phyloP scores from a whole-genome alignment of 768 basidiomycete species.

The Russula vinacea region DNA sequence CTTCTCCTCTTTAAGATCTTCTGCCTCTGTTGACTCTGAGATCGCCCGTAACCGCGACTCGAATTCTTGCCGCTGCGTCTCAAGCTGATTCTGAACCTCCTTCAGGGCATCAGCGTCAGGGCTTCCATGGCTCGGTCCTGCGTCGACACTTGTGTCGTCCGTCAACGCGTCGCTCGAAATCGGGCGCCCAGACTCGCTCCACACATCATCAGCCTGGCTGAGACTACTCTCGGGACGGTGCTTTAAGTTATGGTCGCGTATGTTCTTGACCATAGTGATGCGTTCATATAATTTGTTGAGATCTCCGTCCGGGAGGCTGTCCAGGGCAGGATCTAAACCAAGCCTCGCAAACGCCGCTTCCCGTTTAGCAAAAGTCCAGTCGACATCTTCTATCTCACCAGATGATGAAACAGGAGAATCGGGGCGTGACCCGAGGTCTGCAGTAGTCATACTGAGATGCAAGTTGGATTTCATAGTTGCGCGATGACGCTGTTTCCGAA shows the following conservation, averaged over 20 bases:
- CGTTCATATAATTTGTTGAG: conserved; percentile 91
- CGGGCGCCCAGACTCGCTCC: conserved; percentile 86
- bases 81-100: conserved; percentile 72
- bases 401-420: conserved; percentile 72
- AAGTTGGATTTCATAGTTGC: conserved; percentile 69
- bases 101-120: conserved; percentile 67
- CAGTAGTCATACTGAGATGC: conserved; percentile 60
- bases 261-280: conserved; percentile 86
- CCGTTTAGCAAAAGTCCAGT: conserved; percentile 96
- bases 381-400: conserved; percentile 68
- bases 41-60: conserved; percentile 61
- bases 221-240: conserved; percentile 88
- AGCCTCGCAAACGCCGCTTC: conserved; percentile 88
- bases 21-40: conserved; percentile 70
- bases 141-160: conserved; percentile 84
- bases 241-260: conserved; percentile 76
- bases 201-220: conserved; percentile 80
- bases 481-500: conserved; percentile 85
- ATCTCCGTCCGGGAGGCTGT: conserved; percentile 92
- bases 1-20: conserved; percentile 85
- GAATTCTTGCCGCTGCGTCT: conserved; percentile 44
- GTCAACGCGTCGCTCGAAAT: conserved; percentile 75
- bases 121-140: conserved; percentile 53
- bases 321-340: conserved; percentile 84
- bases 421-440: conserved; percentile 75